Percentiles rank a stretch among this genome's conserved stretches.
These are phyloP conservation scores for Triticum aestivum DNA, from an alignment of 176 grass and related monocot genomes.

Conservation along the genomic window DNA sequence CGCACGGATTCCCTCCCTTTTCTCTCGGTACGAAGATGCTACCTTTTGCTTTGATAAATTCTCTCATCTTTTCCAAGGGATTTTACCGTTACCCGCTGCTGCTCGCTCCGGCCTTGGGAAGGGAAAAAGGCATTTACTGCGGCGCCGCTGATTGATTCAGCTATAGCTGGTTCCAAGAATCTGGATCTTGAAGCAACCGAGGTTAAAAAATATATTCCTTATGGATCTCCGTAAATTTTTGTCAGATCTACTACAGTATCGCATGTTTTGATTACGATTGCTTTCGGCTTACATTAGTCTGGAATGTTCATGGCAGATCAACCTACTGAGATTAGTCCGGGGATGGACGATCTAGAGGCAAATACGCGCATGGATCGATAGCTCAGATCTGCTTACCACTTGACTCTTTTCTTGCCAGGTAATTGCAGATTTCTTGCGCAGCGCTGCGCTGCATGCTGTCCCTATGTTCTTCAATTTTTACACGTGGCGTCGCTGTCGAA, in stretches of 20 bases:
- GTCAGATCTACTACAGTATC: constrained; percentile 29
- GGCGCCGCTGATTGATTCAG: neutral
- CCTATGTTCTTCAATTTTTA: constrained; percentile 27
- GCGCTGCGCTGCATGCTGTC: neutral
- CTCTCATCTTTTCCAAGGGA: constrained; percentile 34
- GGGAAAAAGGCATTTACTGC: constrained; percentile 3
- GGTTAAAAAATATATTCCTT: neutral
- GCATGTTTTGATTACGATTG: neutral
- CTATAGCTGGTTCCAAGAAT: neutral
- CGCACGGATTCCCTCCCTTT: constrained; percentile 43
- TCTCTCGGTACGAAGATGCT: constrained; percentile 13
- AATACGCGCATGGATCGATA: neutral
- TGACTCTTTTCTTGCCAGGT: constrained; percentile 4
- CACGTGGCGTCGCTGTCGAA: constrained; percentile 22
- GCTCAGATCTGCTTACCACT: constrained; percentile 30
- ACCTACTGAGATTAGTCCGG: neutral
- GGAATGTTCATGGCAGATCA: neutral
- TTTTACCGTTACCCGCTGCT: constrained; percentile 3
- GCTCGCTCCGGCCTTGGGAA: constrained; percentile 15
- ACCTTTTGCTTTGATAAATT: neutral
- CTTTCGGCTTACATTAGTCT: neutral
- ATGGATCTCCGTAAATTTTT: neutral
- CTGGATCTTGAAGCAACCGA: neutral
- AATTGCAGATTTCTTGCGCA: constrained; percentile 38
- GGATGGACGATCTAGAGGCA: neutral